Evolutionary conservation across 106 monocot genomes (phyloP), one percentile per base, ranked within the genome.

Genomic region (Dendrobium catenatum): DNA sequence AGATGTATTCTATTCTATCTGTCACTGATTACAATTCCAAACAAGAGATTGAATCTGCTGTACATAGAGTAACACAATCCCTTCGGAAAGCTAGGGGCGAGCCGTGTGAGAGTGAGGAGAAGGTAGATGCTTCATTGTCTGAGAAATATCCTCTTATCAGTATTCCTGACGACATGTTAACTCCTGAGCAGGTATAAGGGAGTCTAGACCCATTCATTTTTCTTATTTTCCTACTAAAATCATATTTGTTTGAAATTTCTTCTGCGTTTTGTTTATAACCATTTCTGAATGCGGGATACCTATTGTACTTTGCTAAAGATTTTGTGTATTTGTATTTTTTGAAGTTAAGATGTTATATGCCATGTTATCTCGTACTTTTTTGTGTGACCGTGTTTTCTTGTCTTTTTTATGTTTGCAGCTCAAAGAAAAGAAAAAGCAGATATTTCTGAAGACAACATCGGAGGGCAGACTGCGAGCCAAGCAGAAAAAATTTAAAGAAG

Each of bases 381-480:
- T 42, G 74, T 43, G 42, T 15, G 74, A 44, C 9, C 42, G 44
- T 43, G 2, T 76, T 37, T 40, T 72, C 5, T 17, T 37, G 13
- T 68, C 46, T 46, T 68, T 37, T 3, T 37, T 41, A 10, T 72
- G 72, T 67, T 80, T 40, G 55, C 86, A 97, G 97, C 4, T 91
- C 33, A 93, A 95, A 79, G 98, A 94, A 81, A 98, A 98, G 80
- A 94, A 77, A 83, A 94, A 83, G 75, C 98, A 98, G 83, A 80
- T 83, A 61, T 95, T 98, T 83, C 81, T 98, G 44, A 93, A 95
- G 82, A 98, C 89, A 20, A 95, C 93, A 54, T 84, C 91, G 55
- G 98, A 98, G 77, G 98, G 98, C 37, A 86, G 91, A 31, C 77
- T 88, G 78, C 90, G 91, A 79, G 94, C 98, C 47, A 98, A 91